Evolutionary conservation across 23 red algal genomes (phyloP).

Genomic region (Cyanidioschyzon merolae): DNA sequence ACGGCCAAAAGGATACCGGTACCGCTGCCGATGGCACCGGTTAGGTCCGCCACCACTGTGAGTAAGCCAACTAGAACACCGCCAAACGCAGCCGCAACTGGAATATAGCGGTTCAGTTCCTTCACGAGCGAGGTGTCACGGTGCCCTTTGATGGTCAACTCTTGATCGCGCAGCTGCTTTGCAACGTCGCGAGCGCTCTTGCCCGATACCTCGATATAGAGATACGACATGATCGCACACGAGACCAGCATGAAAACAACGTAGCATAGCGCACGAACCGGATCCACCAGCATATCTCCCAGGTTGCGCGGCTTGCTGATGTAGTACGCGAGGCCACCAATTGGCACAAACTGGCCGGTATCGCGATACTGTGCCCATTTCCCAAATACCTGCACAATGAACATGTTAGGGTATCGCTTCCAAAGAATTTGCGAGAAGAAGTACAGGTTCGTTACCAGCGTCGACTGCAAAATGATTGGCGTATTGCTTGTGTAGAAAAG

Average conservation of each 20-base stretch:
- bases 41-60: slow-evolving; percentile 93
- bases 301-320: slow-evolving; percentile 86
- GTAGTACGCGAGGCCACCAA: slow-evolving; percentile 95
- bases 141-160: slow-evolving; percentile 91
- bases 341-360: slow-evolving; percentile 66
- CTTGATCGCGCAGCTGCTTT: slow-evolving; percentile 78
- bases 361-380: slow-evolving; percentile 63
- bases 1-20: slow-evolving; percentile 98
- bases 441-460: slow-evolving; percentile 97
- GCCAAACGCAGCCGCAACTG: slow-evolving; percentile 92
- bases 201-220: slow-evolving; percentile 96
- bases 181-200: slow-evolving; percentile 93
- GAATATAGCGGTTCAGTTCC: slow-evolving; percentile 99
- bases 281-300: slow-evolving; percentile 43
- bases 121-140: slow-evolving; percentile 90
- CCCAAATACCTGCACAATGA: slow-evolving; percentile 77
- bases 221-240: slow-evolving; percentile 81
- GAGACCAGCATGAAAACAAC: slow-evolving; percentile 77
- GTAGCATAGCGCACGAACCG: slow-evolving; percentile 72
- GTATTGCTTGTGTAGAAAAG: slow-evolving; percentile 99
- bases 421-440: slow-evolving; percentile 91
- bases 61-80: slow-evolving; percentile 88
- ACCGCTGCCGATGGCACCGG: slow-evolving; percentile 85
- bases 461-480: slow-evolving; percentile 97
- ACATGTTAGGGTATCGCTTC: slow-evolving; percentile 56